Base-by-base conservation (phyloP, 768 basidiomycete species). In the Rhizopogon sp. region DNA sequence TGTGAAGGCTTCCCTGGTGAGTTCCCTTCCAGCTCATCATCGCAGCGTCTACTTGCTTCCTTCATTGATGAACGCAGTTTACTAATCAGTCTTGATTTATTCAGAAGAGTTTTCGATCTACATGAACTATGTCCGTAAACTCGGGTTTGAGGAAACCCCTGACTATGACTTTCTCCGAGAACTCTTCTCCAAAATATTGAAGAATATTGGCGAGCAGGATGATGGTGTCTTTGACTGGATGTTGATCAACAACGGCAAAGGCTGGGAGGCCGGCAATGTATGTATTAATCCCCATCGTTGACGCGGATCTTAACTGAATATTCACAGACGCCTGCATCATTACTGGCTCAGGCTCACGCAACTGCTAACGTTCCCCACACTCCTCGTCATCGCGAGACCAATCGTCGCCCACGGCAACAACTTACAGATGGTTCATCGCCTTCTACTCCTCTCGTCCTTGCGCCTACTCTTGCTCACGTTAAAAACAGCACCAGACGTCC, bases 131-230 rank as follows among this genome's bases (percentile, higher is more conserved):
- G 96, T 99, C 43, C 91, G 96, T 49, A 98, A 97, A 72, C 80
- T 99, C 56, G 96, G 95, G 28, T 99, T 98, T 65, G 97, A 98
- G 68, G 96, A 99, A 72, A 83, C 84, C 25, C 96, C 96, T 2
- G 96, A 99, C 71, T 99, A 99, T 61, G 96, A 99, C 65, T 99
- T 99, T 71, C 80, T 99, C 53, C 83, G 95, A 43, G 96, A 98
- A 59, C 77, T 99, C 28, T 98, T 99, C 70, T 76, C 84, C 39
- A 98, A 97, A 70, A 86, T 98, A 16, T 72, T 98, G 53, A 94
- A 91, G 76, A 90, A 86, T 17, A 68, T 84, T 3, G 89, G 90
- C 52, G 96, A 98, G 67, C 76, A 82, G 39, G 96, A 98, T 60
- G 96, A 98, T 69, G 88, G 90, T 16, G 74, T 93, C 10, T 98